A percentile compares a stretch with the other conserved stretches of the same genome.
phyloP scores from a whole-genome alignment of 805 yeast species.

The Kodamaea nitidulidarum region DNA sequence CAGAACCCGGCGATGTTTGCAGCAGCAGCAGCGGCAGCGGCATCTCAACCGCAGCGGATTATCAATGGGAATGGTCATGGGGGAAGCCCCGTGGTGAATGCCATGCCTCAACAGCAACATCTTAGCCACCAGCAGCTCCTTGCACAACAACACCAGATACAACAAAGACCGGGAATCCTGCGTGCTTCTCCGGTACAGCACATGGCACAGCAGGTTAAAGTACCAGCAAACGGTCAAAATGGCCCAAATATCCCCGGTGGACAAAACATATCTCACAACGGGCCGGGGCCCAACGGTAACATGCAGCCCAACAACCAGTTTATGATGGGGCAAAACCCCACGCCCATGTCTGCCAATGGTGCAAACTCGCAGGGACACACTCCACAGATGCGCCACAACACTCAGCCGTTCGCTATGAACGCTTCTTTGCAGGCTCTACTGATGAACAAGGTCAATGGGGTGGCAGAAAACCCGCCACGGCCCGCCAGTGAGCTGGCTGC shows the following conservation, averaged over 20 bases:
- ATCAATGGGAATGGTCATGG: slow-evolving; percentile 7
- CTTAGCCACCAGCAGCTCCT: slow-evolving; percentile 8
- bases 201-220: slow-evolving; percentile 8
- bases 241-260: neutral
- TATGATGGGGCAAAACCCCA: slow-evolving; percentile 19
- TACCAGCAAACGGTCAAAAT: neutral
- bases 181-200: slow-evolving; percentile 19
- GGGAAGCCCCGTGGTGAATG: slow-evolving; percentile 7
- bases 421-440: slow-evolving; percentile 6
- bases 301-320: slow-evolving; percentile 11
- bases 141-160: slow-evolving; percentile 9
- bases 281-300: slow-evolving; percentile 2
- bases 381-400: slow-evolving; percentile 26
- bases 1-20: slow-evolving; percentile 9
- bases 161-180: slow-evolving; percentile 16
- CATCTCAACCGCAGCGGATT: slow-evolving; percentile 4
- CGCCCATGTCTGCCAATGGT: slow-evolving; percentile 18
- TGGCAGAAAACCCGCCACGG: slow-evolving; percentile 2
- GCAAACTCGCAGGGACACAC: slow-evolving; percentile 27
- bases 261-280: neutral
- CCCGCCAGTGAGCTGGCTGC: slow-evolving; percentile 1
- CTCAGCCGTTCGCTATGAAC: slow-evolving; percentile 15
- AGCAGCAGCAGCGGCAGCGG: slow-evolving; percentile 4
- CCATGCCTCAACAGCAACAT: slow-evolving; percentile 6
- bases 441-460: slow-evolving; percentile 13